phyloP scores from a whole-genome alignment of 2,329 filamentous ascomycete species.

The Apiospora hydei region DNA sequence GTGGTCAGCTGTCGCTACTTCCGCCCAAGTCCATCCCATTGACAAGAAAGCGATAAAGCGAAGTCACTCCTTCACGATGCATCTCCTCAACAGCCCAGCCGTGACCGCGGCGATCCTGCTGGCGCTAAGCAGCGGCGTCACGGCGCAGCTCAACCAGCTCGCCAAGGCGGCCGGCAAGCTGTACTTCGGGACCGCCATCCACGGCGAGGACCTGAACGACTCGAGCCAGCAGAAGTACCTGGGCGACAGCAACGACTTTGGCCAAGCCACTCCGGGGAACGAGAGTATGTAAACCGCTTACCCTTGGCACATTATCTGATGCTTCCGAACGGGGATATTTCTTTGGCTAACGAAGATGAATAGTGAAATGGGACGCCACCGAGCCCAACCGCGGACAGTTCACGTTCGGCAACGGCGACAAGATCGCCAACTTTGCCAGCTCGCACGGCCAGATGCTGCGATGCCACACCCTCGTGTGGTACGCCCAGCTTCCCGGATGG shows the following conservation, averaged over 20 bases:
- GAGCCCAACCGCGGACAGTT: conserved; percentile 66
- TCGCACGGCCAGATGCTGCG: conserved; percentile 56
- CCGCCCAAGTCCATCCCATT: neutral
- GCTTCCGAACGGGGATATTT: too few relatives aligned
- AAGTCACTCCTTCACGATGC: neutral
- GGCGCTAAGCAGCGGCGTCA: conserved; percentile 36
- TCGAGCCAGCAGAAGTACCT: conserved; percentile 58
- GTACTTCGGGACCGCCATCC: conserved; percentile 70
- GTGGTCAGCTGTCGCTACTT: neutral
- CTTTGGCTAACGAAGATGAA: too few relatives aligned
- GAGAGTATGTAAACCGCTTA: too few relatives aligned
- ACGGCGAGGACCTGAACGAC: conserved; percentile 50
- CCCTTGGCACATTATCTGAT: too few relatives aligned
- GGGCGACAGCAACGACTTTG: conserved; percentile 62
- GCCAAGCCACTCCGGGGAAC: conserved; percentile 67
- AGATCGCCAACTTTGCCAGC: conserved; percentile 51
- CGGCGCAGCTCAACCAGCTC: conserved; percentile 53
- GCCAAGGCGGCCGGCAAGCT: conserved; percentile 60
- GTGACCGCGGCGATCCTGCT: conserved; percentile 32
- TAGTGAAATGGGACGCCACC: conserved; percentile 60
- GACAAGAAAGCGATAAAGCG: too few relatives aligned
- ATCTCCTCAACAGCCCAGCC: neutral
- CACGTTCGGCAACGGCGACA: conserved; percentile 66
- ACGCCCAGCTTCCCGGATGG: conserved; percentile 60
- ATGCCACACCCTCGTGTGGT: conserved; percentile 62